phyloP scores from a whole-genome alignment of 176 grass and related monocot genomes.

The Chrysopogon serrulatus region DNA sequence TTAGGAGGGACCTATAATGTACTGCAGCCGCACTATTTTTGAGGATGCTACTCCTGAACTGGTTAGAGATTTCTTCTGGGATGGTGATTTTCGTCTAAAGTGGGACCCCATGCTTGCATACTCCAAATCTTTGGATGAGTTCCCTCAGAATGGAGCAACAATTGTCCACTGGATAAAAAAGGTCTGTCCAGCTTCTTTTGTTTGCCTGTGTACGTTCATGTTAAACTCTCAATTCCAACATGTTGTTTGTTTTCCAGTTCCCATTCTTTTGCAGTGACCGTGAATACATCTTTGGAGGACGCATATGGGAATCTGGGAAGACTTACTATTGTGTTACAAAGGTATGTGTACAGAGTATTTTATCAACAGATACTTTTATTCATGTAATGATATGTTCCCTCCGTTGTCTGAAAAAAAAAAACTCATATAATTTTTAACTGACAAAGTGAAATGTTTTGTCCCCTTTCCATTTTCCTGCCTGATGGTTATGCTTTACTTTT shows the following conservation, averaged over 20 bases:
- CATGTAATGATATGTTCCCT: background rate
- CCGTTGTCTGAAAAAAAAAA: background rate
- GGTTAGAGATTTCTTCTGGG: constrained; percentile 99
- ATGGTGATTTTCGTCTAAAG: constrained; percentile 90
- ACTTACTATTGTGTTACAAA: constrained; percentile 93
- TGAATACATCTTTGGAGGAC: constrained; percentile 95
- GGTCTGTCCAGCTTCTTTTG: constrained; percentile 31
- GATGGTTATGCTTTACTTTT: background rate
- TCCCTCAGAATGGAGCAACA: constrained; percentile 71
- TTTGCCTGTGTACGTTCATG: background rate
- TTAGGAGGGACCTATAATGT: constrained; percentile 87
- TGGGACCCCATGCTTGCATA: constrained; percentile 94
- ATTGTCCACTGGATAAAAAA: constrained; percentile 99
- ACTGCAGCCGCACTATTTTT: constrained; percentile 78
- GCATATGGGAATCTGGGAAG: constrained; percentile 92
- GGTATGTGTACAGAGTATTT: constrained; percentile 35
- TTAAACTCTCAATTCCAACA: constrained; percentile 28
- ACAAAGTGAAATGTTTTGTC: background rate
- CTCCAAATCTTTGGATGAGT: constrained; percentile 78
- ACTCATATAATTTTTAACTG: background rate
- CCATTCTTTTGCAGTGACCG: constrained; percentile 99
- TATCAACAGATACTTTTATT: background rate
- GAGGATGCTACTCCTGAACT: constrained; percentile 98
- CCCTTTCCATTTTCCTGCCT: background rate
- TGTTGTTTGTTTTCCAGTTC: constrained; percentile 55